A percentile compares a stretch with the other conserved stretches of the same genome.
Evolutionary conservation across 306 rosid genomes (phyloP).

Genomic region (Pyrus pyrifolia): DNA sequence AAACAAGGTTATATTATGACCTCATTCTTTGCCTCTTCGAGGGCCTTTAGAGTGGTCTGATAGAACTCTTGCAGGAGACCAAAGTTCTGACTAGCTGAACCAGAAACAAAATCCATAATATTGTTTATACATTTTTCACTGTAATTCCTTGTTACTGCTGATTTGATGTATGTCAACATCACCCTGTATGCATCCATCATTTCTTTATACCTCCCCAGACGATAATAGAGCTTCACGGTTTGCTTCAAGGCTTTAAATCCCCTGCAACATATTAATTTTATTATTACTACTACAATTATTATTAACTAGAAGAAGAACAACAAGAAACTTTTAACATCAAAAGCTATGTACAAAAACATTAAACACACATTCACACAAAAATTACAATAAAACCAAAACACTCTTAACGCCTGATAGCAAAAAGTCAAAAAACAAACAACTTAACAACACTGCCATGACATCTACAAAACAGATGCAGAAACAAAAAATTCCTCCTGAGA

Average conservation of each 20-base stretch:
- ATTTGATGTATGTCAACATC: slow-evolving; percentile 97
- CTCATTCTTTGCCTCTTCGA: slow-evolving; percentile 99
- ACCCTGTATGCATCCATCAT: slow-evolving; percentile 97
- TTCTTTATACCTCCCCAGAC: slow-evolving; percentile 80
- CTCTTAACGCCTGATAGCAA: not conserved
- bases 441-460: not conserved
- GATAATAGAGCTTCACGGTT: slow-evolving; percentile 92
- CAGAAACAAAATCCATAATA: slow-evolving; percentile 95
- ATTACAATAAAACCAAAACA: not conserved
- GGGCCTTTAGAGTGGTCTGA: slow-evolving; percentile 88
- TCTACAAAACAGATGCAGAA: not conserved
- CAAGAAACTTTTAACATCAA: not conserved
- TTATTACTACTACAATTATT: too few species aligned
- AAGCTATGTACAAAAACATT: not conserved
- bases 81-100: slow-evolving; percentile 93
- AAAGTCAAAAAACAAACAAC: not conserved
- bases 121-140: slow-evolving; percentile 98
- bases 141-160: slow-evolving; percentile 88
- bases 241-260: slow-evolving; percentile 96
- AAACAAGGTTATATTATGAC: slow-evolving; percentile 26
- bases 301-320: too few species aligned
- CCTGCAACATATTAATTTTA: slow-evolving; percentile 32
- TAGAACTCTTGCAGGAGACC: slow-evolving; percentile 91
- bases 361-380: not conserved
- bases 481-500: not conserved